A percentile compares a stretch with the other conserved stretches of the same genome.
phyloP scores from a whole-genome alignment of 768 basidiomycete genomes.

The Chalciporus chontae region DNA sequence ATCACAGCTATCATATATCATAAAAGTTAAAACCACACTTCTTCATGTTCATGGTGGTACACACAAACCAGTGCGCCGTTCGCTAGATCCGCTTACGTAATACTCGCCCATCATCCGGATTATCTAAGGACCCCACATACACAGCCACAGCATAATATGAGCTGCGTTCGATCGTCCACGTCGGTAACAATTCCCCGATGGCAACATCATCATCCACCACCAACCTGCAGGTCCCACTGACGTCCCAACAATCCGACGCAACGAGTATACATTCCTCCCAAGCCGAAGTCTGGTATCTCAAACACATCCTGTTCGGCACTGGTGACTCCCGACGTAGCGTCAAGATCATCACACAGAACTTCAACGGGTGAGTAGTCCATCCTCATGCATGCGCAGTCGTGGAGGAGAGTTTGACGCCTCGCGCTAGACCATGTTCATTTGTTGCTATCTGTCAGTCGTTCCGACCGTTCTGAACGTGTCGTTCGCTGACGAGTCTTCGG shows the following conservation, averaged over 20 bases:
- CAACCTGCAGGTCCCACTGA: constrained; percentile 1
- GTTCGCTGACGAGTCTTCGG: too few species aligned
- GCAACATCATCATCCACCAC: neutral
- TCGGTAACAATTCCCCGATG: neutral
- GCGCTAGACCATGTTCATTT: constrained; percentile 80
- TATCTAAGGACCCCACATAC: too few species aligned
- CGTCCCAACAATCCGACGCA: constrained; percentile 15
- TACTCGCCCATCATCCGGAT: too few species aligned
- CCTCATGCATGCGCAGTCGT: neutral
- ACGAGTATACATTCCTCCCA: constrained; percentile 23
- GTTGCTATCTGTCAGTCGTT: constrained; percentile 74
- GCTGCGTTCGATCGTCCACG: too few species aligned
- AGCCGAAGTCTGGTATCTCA: constrained; percentile 75
- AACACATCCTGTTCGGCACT: constrained; percentile 52
- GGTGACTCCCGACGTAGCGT: constrained; percentile 29
- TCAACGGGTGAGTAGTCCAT: constrained; percentile 61
- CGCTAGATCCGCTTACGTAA: too few species aligned
- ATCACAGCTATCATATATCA: too few species aligned
- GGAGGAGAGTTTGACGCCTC: neutral
- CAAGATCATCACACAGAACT: constrained; percentile 80
- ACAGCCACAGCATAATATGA: too few species aligned
- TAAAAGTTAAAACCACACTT: too few species aligned
- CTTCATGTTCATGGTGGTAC: too few species aligned
- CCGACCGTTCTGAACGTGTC: too few species aligned
- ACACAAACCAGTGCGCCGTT: too few species aligned